A percentile compares a stretch with the other conserved stretches of the same genome.
These are phyloP conservation scores for Cornus kousa DNA, from an alignment of 148 eudicot genomes.

Conservation along the genomic window DNA sequence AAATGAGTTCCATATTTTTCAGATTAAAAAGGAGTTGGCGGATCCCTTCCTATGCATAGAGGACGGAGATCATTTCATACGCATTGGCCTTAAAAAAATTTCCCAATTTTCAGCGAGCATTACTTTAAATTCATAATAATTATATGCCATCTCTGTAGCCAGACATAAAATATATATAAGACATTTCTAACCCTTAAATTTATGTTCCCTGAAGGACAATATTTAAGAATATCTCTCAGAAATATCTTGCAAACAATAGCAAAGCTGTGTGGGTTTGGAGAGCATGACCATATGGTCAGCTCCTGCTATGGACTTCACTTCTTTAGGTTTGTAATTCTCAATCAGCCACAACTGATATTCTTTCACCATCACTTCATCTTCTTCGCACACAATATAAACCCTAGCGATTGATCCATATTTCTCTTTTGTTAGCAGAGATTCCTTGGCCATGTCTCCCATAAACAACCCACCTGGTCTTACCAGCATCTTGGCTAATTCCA, in stretches of 20 bases:
- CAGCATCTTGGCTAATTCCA: slow-evolving; percentile 29
- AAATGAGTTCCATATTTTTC: no score
- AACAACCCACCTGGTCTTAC: slow-evolving; percentile 16
- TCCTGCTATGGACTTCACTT: slow-evolving; percentile 15
- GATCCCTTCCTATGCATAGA: no score
- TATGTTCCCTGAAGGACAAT: neutral
- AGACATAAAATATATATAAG: no score
- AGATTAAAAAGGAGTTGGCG: no score
- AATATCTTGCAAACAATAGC: slow-evolving; percentile 16
- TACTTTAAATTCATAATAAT: no score
- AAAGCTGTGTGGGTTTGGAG: slow-evolving; percentile 23
- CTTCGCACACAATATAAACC: slow-evolving; percentile 27
- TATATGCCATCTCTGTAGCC: no score
- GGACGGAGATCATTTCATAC: no score
- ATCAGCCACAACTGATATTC: slow-evolving; percentile 25
- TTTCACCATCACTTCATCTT: slow-evolving; percentile 19
- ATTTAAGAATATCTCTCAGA: neutral
- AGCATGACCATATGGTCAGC: slow-evolving; percentile 41
- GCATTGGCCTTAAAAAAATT: no score
- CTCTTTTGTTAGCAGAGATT: slow-evolving; percentile 8
- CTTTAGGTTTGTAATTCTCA: slow-evolving; percentile 15
- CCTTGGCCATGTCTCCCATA: slow-evolving; percentile 19
- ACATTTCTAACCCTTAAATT: no score
- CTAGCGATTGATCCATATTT: slow-evolving; percentile 23
- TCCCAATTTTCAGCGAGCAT: no score